phyloP scores from a whole-genome alignment of 2,329 filamentous ascomycete genomes.

The Fusarium denticulatum region DNA sequence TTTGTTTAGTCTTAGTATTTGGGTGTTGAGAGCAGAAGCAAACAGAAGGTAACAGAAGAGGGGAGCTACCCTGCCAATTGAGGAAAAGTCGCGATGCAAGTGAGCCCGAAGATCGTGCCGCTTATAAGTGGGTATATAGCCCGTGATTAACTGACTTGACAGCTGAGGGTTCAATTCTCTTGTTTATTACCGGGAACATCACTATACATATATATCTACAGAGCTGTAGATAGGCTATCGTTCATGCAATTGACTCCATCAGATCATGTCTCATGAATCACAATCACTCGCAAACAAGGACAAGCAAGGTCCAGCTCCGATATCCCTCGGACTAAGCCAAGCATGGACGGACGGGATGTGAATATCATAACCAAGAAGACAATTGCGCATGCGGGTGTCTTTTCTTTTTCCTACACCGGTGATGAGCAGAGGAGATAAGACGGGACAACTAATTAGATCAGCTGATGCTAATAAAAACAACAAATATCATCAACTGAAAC shows the following conservation, averaged over 20 bases:
- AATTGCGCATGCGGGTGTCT: constrained; percentile 15
- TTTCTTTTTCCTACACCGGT: constrained; percentile 19
- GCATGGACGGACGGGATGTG: not conserved
- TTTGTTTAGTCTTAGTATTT: not conserved
- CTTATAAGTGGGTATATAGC: constrained; percentile 38
- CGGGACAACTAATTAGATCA: not conserved
- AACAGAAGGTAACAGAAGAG: constrained; percentile 39
- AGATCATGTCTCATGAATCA: not conserved
- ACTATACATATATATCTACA: not conserved
- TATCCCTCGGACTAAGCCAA: constrained; percentile 1
- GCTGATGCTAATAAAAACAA: not conserved
- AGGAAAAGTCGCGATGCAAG: constrained; percentile 39
- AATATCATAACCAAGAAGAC: not conserved
- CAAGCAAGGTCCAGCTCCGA: not conserved
- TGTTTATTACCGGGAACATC: not conserved
- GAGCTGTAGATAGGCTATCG: not conserved
- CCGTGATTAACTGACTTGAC: not conserved
- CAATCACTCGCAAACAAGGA: not conserved
- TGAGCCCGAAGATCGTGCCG: constrained; percentile 32
- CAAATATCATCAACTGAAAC: not conserved
- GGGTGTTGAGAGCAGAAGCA: constrained; percentile 13
- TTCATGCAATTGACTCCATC: not conserved
- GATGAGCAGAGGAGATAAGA: constrained; percentile 16
- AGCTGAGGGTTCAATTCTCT: not conserved
- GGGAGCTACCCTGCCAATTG: constrained; percentile 35